Conservation (phyloP, 371 early-diverging fungal species). For the Haplosporangium sp. region DNA sequence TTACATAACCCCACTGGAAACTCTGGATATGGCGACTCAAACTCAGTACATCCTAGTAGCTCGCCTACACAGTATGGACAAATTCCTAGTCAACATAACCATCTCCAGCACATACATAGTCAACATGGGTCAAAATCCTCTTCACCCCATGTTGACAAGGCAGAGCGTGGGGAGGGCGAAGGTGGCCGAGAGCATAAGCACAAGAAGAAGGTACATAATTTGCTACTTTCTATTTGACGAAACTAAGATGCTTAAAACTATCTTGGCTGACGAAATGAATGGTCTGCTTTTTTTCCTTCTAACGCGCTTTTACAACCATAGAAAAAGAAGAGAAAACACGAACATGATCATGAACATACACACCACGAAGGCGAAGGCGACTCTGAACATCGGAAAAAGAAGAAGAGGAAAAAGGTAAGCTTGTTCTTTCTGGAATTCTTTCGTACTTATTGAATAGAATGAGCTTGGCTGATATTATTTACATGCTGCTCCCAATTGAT, state of each 20-base stretch:
- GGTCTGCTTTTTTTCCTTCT: not conserved
- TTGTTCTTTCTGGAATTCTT: not conserved
- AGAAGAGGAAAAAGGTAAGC: conserved; percentile 67
- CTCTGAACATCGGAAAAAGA: conserved; percentile 69
- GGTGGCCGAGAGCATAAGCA: conserved; percentile 64
- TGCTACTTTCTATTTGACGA: not conserved
- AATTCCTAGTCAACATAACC: conserved; percentile 31
- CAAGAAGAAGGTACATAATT: conserved; percentile 69
- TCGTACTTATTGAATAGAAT: not conserved
- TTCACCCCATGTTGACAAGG: conserved; percentile 43
- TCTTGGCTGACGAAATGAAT: not conserved
- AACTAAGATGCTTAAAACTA: not conserved
- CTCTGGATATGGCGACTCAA: conserved; percentile 14
- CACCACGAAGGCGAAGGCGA: conserved; percentile 65
- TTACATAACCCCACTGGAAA: conserved; percentile 14
- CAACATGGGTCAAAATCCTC: conserved; percentile 44
- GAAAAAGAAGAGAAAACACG: conserved; percentile 77
- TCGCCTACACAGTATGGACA: conserved; percentile 21
- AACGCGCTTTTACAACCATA: conserved; percentile 15
- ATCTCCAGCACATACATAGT: conserved; percentile 9
- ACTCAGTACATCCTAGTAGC: not conserved
- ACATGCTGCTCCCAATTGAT: not conserved
- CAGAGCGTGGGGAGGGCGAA: conserved; percentile 55
- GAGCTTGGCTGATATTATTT: conserved; percentile 7
- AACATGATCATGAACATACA: conserved; percentile 64